Evolutionary conservation across 192 early-diverging fungal genomes (phyloP).

Genomic region (Oehlia diaphana): DNA sequence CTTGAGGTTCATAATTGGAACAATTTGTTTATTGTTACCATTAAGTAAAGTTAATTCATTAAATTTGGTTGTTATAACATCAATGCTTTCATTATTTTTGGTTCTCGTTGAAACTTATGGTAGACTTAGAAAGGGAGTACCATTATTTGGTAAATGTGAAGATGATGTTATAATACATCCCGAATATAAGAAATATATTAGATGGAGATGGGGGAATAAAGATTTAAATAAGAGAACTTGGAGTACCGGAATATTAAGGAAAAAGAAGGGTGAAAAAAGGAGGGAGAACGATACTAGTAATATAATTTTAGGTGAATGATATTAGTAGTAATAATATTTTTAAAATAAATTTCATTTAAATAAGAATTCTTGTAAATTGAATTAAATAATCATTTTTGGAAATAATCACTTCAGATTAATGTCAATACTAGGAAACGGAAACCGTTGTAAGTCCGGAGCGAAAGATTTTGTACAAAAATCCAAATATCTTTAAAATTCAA

Average conservation of each 20-base stretch:
- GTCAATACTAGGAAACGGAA: too few relatives aligned
- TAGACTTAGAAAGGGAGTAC: conserved; percentile 10
- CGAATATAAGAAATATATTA: background rate
- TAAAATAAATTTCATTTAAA: too few relatives aligned
- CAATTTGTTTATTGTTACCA: conserved; percentile 28
- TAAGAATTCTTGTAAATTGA: too few relatives aligned
- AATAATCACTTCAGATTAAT: too few relatives aligned
- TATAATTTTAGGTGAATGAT: background rate
- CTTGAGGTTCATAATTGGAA: conserved; percentile 18
- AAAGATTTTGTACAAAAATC: too few relatives aligned
- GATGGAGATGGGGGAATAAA: conserved; percentile 24
- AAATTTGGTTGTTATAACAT: background rate
- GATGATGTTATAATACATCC: background rate
- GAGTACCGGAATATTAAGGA: conserved; percentile 15
- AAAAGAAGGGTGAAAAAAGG: background rate
- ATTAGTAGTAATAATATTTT: too few relatives aligned
- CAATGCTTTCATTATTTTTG: conserved; percentile 14
- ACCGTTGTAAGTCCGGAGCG: too few relatives aligned
- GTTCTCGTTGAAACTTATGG: conserved; percentile 33
- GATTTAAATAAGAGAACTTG: background rate
- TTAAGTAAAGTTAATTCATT: conserved; percentile 19
- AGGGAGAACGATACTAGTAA: background rate
- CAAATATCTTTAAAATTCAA: too few relatives aligned
- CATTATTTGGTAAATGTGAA: conserved; percentile 20
- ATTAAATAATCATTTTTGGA: too few relatives aligned